Percentiles rank a stretch among this genome's conserved stretches.
These are phyloP conservation scores for Eutrema japonicum DNA, from an alignment of 345 rosid species.

Conservation along the genomic window DNA sequence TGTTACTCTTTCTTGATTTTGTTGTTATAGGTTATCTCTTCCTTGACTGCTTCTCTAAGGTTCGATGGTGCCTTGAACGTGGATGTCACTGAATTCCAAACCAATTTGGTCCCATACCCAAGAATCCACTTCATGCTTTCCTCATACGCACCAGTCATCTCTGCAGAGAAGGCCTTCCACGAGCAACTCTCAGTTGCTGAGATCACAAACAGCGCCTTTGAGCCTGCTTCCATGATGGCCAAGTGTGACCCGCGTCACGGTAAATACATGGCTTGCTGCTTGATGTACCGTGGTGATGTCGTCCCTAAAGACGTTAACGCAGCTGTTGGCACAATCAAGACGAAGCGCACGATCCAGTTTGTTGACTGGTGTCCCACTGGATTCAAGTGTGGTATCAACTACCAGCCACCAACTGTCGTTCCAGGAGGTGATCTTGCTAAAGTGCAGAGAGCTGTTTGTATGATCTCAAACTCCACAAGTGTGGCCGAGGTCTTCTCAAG, in stretches of 20 bases:
- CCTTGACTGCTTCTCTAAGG: slow-evolving; percentile 79
- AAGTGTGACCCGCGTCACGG: slow-evolving; percentile 89
- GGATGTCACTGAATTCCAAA: slow-evolving; percentile 79
- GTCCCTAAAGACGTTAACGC: slow-evolving; percentile 82
- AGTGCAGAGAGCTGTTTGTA: slow-evolving; percentile 80
- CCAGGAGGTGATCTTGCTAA: slow-evolving; percentile 86
- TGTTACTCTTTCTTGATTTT: neutral
- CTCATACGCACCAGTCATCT: slow-evolving; percentile 78
- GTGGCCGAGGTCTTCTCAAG: slow-evolving; percentile 81
- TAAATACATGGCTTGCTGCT: slow-evolving; percentile 84
- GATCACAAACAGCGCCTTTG: slow-evolving; percentile 61
- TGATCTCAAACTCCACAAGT: slow-evolving; percentile 81
- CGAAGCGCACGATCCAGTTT: slow-evolving; percentile 74
- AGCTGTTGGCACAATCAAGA: slow-evolving; percentile 77
- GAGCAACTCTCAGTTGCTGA: slow-evolving; percentile 71
- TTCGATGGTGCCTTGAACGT: slow-evolving; percentile 83
- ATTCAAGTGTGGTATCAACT: slow-evolving; percentile 76
- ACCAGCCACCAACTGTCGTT: slow-evolving; percentile 83
- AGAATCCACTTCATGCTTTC: slow-evolving; percentile 90
- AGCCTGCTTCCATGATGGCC: slow-evolving; percentile 67
- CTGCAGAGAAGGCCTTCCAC: slow-evolving; percentile 62
- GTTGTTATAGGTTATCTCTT: slow-evolving; percentile 60
- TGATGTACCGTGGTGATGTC: slow-evolving; percentile 84
- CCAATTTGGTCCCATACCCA: slow-evolving; percentile 81
- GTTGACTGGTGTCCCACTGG: slow-evolving; percentile 90